Base-by-base conservation (phyloP, 805 yeast species). In the Candida fluviatilis region DNA sequence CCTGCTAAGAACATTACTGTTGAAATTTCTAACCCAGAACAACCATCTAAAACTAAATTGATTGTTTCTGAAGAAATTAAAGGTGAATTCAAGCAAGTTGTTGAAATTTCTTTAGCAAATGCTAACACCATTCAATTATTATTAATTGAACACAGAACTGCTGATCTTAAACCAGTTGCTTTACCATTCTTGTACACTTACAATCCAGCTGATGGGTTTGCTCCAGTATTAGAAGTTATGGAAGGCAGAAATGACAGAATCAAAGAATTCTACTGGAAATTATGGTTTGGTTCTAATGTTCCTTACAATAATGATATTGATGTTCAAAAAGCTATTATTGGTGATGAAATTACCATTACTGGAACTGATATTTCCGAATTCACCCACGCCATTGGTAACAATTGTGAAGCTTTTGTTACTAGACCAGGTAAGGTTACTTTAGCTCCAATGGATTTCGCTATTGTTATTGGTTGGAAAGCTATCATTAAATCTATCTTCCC, bases 371-470 rank as follows among this genome's bases (percentile, higher is more conserved):
- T 93, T 60, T 76, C 89, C 45, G 95, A 90, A 64, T 88, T 93
- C 62, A 90, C 96, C 24, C 96, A 90, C 54, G 97, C 97, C 43
- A 87, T 93, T 59, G 97, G 97, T 51, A 93, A 93, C 77, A 84
- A 84, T 50, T 89, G 96, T 64, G 98, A 93, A 69, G 96, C 95
- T 45, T 93, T 89, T 54, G 96, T 90, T 51, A 76, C 83, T 42
- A 81, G 96, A 71, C 78, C 86, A 36, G 93, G 90, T 48, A 84
- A 86, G 64, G 77, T 76, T 47, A 82, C 87, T 42, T 73, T 80
- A 52, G 99, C 98, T 35, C 99, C 99, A 56, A 91, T 93, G 98
- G 99, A 93, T 72, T 93, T 90, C 59, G 98, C 99, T 35, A 93
- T 93, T 62, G 97, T 93, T 41, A 79, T 90, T 52, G 98, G 99